Base-by-base conservation (phyloP, 768 basidiomycete species). In the Tricholomella constricta region DNA sequence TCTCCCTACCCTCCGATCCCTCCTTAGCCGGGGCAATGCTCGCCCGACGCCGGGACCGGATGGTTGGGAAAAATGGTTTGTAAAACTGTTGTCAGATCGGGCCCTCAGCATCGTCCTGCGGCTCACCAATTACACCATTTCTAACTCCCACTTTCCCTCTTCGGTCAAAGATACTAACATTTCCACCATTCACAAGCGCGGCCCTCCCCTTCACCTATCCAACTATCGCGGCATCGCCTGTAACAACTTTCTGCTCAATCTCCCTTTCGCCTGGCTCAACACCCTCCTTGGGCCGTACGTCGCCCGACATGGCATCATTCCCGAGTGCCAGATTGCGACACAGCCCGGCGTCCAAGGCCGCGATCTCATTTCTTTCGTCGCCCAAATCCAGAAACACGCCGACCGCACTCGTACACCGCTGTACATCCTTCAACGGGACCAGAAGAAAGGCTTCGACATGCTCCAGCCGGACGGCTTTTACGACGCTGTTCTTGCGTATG, bases 381-480 rank as follows among this genome's bases (percentile, higher is more conserved):
- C 59, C 2, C 42, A 44, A 17, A 22, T 66, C 15, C 36, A 64
- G 42, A 51, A 22, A 4, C 64, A 57, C 57, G 46, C 59, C 1
- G 29, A 43, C 10, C 47, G 61, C 1, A 43, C 32, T 2, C 52
- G 55, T 8, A 26, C 7, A 6, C 25, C 52, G 2, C 45, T 65
- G 2, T 64, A 56, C 23, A 41, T 54, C 1, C 45, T 65, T 2
- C 54, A 59, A 29, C 36, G 60, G 3, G 62, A 63, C 36, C 64
- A 65, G 37, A 56, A 51, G 48, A 66, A 66, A n/a, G 62, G 62
- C 1, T 66, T 66, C 43, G 62, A 64, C 34, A 48, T 51, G 17
- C 48, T 66, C 0, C 42, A 47, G 0, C 65, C 63, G 0, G 25
- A 63, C 29, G 63, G 63, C 0, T 58, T 66, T 37, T 64, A 66